Percentiles rank a stretch among this genome's conserved stretches.
phyloP scores from a whole-genome alignment of 345 rosid species.

The Acer yangbiense region DNA sequence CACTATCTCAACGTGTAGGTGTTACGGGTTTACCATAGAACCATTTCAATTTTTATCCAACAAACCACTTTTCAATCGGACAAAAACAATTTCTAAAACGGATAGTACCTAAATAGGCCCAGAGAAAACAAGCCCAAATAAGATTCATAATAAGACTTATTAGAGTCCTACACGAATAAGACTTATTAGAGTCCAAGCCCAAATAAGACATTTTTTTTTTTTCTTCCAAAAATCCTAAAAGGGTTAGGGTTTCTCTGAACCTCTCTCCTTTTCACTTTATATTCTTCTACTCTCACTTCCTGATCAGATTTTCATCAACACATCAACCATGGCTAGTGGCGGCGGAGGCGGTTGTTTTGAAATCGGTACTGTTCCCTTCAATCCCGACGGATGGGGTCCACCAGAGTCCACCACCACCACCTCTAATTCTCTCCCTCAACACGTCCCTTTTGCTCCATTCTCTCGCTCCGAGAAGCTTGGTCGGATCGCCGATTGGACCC shows the following conservation, averaged over 20 bases:
- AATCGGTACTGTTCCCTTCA: conserved; percentile 76
- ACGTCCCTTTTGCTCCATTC: conserved; percentile 78
- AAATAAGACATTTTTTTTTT: not conserved
- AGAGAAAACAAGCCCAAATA: too few relatives aligned
- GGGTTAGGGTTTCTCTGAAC: not conserved
- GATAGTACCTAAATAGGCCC: too few relatives aligned
- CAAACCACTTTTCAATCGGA: too few relatives aligned
- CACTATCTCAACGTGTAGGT: too few relatives aligned
- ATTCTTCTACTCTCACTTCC: not conserved
- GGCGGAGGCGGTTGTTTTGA: conserved; percentile 44
- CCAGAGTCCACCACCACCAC: conserved; percentile 56
- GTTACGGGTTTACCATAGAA: too few relatives aligned
- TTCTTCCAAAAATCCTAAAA: not conserved
- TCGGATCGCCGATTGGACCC: conserved; percentile 95
- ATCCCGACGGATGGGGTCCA: conserved; percentile 96
- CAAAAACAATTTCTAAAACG: too few relatives aligned
- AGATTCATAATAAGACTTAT: too few relatives aligned
- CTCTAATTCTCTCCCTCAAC: conserved; percentile 45
- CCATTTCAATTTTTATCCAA: too few relatives aligned
- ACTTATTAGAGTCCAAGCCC: too few relatives aligned
- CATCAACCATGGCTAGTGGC: conserved; percentile 27
- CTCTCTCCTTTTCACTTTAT: not conserved
- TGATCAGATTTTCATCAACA: not conserved
- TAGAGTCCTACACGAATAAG: too few relatives aligned
- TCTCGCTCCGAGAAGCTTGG: conserved; percentile 92